Evolutionary conservation across 2,329 filamentous ascomycete genomes (phyloP), one percentile per base, ranked within the genome.

Genomic region (Colletotrichum sansevieriae): DNA sequence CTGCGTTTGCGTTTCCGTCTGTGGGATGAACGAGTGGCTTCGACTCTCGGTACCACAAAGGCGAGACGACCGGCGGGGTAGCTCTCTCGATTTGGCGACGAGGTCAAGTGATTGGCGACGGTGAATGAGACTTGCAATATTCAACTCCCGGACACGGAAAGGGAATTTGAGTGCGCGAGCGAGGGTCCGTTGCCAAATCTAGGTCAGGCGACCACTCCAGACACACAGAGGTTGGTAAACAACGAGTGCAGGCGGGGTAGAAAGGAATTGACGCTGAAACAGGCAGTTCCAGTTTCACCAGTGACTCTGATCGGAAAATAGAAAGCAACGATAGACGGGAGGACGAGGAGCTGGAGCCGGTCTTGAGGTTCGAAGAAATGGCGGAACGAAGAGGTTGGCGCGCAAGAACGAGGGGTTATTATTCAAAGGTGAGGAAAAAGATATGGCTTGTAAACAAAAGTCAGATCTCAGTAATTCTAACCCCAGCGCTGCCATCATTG

Each of bases 231-330:
- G 44, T 55, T 55, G 65, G 69, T 70, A 65, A 70, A 70, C 67
- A 70, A 60, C 46, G 51, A 54, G 44, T 37, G 58, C 57, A 68
- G 57, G 67, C 67, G 67, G 64, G 67, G 63, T 63, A 68, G 52
- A 57, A 51, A 63, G 64, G 67, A 70, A 70, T 70, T 68, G 67
- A 46, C 51, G 52, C 67, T 70, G 67, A 70, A 68, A 68, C 57
- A 70, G 39, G 46, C 25, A 47, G 39, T 59, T 70, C 46, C 58
- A 66, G 57, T 64, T 70, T 60, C 64, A 58, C 67, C 57, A 51
- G 44, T 58, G 56, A 63, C 43, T 65, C 52, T 37, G 29, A 55
- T 39, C 11, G 37, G 37, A 39, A 25, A 25, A 25, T 39, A 39
- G 37, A 39, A 15, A 39, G 37, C 37, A 39, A 39, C 37, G 37